Evolutionary conservation across 2,329 filamentous ascomycete species (phyloP), one percentile per base, ranked within the genome.

Genomic region (Colletotrichum sidae): DNA sequence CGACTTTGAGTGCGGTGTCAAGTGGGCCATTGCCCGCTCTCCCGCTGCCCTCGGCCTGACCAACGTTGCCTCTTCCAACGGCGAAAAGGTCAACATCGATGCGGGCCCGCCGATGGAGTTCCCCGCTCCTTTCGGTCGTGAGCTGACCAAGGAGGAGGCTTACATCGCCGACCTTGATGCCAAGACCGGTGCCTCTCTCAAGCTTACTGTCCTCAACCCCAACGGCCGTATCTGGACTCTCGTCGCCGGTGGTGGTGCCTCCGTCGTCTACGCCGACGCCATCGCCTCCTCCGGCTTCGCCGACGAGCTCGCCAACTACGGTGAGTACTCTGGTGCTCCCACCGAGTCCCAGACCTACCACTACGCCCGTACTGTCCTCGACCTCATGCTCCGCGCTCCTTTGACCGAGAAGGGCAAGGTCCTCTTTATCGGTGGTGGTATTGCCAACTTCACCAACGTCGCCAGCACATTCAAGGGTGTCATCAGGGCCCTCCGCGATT

Each of bases 381-480:
- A 99, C 80, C 90, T 99, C 70, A 97, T 99, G 93, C 92, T 99
- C 73, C 93, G 96, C 72, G 91, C 95, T 60, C 95, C 96, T 65
- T 81, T 89, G 77, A 86, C 88, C 80, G 88, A 92, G 68, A 91
- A 97, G 76, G 96, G 96, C 86, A 99, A 98, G 89, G 93, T 99
- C 58, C 91, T 99, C 71, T 99, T 99, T 88, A 98, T 99, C 72
- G 96, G 96, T 81, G 96, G 96, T 85, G 96, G 96, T 88, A 99
- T 99, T 88, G 96, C 96, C 87, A 99, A 99, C 91, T 99, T 99
- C 86, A 99, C 96, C 87, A 99, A 98, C 84, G 96, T 99, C 60
- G 96, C 96, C 67, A 96, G 92, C 74, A 99, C 96, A 70, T 99
- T 99, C 92, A 99, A 99, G 89, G 96, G 96, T 85, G 95, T 99